Percentiles rank a stretch among this genome's conserved stretches.
Conservation (phyloP, 192 early-diverging fungal species). For the Backusella psychrophila region DNA sequence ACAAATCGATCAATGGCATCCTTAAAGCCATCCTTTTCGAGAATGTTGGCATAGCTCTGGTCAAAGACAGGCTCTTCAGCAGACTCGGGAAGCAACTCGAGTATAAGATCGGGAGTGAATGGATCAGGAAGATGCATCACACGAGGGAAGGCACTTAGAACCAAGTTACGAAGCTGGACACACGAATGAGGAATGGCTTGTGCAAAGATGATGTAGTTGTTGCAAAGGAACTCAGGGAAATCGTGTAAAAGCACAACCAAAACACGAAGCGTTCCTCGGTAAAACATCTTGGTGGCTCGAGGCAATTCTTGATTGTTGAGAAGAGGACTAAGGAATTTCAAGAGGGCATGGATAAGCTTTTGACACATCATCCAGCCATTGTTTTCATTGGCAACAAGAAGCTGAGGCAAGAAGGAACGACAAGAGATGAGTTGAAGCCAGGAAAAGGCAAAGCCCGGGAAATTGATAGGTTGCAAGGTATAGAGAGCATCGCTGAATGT, state of each 20-base stretch:
- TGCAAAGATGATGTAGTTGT: conserved; percentile 87
- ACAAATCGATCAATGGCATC: conserved; percentile 71
- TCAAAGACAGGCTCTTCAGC: conserved; percentile 79
- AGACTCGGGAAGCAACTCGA: conserved; percentile 85
- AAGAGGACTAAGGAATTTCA: conserved; percentile 86
- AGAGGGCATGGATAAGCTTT: conserved; percentile 73
- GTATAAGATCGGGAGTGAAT: conserved; percentile 89
- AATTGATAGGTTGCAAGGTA: conserved; percentile 77
- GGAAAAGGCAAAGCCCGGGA: conserved; percentile 93
- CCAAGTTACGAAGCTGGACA: conserved; percentile 94
- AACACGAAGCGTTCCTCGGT: conserved; percentile 86
- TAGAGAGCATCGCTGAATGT: conserved; percentile 68
- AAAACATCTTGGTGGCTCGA: conserved; percentile 75
- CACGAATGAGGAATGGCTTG: conserved; percentile 89
- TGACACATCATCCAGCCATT: conserved; percentile 85
- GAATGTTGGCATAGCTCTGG: conserved; percentile 67
- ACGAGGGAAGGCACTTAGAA: conserved; percentile 95
- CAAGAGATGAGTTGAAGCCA: conserved; percentile 96
- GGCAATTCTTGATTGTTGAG: conserved; percentile 55
- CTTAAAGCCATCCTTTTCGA: conserved; percentile 63
- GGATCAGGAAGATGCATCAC: conserved; percentile 96
- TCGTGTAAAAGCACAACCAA: conserved; percentile 92
- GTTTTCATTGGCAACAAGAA: conserved; percentile 70
- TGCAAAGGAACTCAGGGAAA: conserved; percentile 96
- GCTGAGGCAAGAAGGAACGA: conserved; percentile 85